Conservation (phyloP, 345 rosid genomes). For the Eucalyptus erythrocorys region DNA sequence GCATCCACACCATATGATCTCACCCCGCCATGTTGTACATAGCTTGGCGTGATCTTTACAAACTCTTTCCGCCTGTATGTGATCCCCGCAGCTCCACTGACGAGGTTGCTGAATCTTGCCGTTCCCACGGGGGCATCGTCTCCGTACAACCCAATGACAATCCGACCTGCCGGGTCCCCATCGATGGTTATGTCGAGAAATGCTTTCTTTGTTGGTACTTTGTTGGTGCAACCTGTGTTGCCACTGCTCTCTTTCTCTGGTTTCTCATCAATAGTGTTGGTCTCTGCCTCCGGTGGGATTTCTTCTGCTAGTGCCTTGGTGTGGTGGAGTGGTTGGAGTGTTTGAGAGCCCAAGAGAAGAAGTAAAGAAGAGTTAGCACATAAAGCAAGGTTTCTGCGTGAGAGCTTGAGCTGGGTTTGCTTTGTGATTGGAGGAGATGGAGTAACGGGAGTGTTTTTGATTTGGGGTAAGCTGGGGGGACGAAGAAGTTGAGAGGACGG, state of each 20-base stretch:
- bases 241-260: background rate
- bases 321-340: conserved; percentile 19
- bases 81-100: conserved; percentile 70
- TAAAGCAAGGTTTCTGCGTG: conserved; percentile 49
- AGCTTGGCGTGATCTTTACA: conserved; percentile 66
- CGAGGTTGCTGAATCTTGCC: conserved; percentile 50
- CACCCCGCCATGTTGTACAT: conserved; percentile 80
- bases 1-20: conserved; percentile 83
- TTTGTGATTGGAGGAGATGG: conserved; percentile 8
- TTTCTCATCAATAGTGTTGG: background rate
- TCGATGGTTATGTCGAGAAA: conserved; percentile 69
- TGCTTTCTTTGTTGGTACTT: conserved; percentile 35
- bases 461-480: conserved; percentile 9
- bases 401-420: conserved; percentile 17
- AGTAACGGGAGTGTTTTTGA: conserved; percentile 4
- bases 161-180: conserved; percentile 61
- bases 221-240: conserved; percentile 9
- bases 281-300: background rate
- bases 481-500: conserved; percentile 16
- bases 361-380: conserved; percentile 46
- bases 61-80: conserved; percentile 92
- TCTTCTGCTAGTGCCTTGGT: conserved; percentile 6
- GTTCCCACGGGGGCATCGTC: conserved; percentile 55
- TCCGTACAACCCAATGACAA: conserved; percentile 58
- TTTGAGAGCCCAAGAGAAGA: conserved; percentile 36